Base-by-base conservation (phyloP, 306 rosid genomes). In the Gastrolobium villosum region DNA sequence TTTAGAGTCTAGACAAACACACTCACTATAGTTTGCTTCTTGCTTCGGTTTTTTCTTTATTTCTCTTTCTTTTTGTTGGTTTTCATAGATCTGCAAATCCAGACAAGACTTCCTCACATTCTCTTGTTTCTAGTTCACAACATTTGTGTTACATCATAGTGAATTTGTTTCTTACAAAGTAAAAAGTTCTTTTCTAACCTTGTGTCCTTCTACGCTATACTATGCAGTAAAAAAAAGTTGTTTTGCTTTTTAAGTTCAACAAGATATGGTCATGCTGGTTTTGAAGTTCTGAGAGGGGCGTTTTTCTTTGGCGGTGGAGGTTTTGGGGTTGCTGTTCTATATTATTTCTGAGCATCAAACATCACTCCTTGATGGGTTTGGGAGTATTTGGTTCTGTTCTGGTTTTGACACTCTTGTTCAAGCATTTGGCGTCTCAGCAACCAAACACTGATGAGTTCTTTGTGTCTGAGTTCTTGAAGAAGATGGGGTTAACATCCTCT, bases 361-460 rank as follows among this genome's bases (percentile, higher is more conserved):
- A 52, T 65, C 45, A 71, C 65, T 77, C 49, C 14, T 55, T 31
- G 73, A 96, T 96, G 99, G 97, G 96, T 75, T 83, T 84, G 64
- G 83, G 90, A 75, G 84, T 83, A 14, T 84, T 90, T 70, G 86
- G 87, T 79, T 83, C 88, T 65, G 85, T 96, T 62, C 64, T 96
- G 59, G 75, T 90, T 81, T 74, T 93, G 80, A 66, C 92, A 5
- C 74, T 91, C 65, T 85, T 91, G 70, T 86, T 91, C 81, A 82
- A 89, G 84, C 98, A 78, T 63, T 76, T 91, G 82, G 84, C 82
- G 8, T 96, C 84, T 68, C 97, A 93, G 72, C 92, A 87, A 76
- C 97, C 94, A 76, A 96, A 96, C 15, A 85, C 98, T 70, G 99
- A 96, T 86, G 97, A 80, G 65, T 85, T 65, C 72, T 90, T 78